Evolutionary conservation across 768 basidiomycete species (phyloP), one percentile per base, ranked within the genome.

Genomic region (Podaxis sp.): DNA sequence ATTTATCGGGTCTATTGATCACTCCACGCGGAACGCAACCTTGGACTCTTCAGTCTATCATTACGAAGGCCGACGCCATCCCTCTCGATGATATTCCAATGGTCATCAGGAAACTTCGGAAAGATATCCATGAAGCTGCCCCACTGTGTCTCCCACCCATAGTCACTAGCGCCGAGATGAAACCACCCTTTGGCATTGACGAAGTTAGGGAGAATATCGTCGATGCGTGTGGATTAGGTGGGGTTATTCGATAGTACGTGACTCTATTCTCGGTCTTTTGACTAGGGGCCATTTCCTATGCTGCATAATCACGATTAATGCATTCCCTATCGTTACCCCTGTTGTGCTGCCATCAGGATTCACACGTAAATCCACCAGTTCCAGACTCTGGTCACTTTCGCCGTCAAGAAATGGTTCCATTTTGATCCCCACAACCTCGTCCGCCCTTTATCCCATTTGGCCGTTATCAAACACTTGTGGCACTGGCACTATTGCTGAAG

Each of bases 91-190:
- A 77, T 26, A 72, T 81, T 2, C 63, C 73, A 8, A 62, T 69
- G 12, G 73, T 72, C 0, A 70, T 89, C 33, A 67, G 74, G 28
- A 71, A 72, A 48, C 79, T 89, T 58, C 78, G 75, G 60, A 71
- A 76, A 57, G 78, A 82, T 26, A 85, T 92, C 66, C 84, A 81
- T 68, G 75, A 81, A 20, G 74, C 75, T 0, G 78, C 82, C 6
- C 87, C 90, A 5, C 78, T 86, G 3, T 91, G 89, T 69, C 73
- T 91, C 53, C 84, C 86, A 0, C 85, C 88, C 0, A 84, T 91
- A 54, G 70, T 91, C 63, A 87, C 88, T 3, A 78, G 84, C 62
- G 71, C 78, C 20, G 69, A 76, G 60, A 79, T 85, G 82, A 75
- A 67, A 15, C 78, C 79, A 0, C 73, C 76, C 1, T 83, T 84